Conservation (phyloP, 2,329 filamentous ascomycete species). For the Scorias spongiosa region DNA sequence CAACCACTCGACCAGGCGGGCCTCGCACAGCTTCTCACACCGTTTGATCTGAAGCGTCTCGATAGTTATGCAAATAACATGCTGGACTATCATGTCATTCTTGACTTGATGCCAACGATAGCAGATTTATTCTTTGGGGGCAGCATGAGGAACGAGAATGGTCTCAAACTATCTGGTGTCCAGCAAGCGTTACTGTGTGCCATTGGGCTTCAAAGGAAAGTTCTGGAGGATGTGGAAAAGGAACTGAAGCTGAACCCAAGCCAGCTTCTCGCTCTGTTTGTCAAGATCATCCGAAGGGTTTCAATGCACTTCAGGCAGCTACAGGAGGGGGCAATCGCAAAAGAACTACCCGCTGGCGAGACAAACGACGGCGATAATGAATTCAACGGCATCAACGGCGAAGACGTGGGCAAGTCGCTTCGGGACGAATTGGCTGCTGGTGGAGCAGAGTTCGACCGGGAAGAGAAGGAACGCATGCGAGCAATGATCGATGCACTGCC, state of each 20-base stretch:
- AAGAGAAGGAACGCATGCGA: constrained; percentile 64
- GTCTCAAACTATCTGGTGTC: constrained; percentile 59
- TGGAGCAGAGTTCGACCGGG: constrained; percentile 53
- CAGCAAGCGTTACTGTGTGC: constrained; percentile 82
- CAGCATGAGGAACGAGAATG: constrained; percentile 34
- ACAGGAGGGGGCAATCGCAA: constrained; percentile 50
- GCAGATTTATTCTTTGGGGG: constrained; percentile 75
- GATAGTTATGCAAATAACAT: constrained; percentile 95
- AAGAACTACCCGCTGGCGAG: constrained; percentile 24
- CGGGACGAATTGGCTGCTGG: constrained; percentile 76
- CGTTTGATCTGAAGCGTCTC: constrained; percentile 87
- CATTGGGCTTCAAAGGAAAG: constrained; percentile 80
- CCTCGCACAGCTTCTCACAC: constrained; percentile 64
- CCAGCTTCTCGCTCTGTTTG: constrained; percentile 90
- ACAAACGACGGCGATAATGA: constrained; percentile 36
- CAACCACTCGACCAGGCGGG: constrained; percentile 54
- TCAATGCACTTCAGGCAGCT: constrained; percentile 61
- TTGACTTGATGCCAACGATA: constrained; percentile 77
- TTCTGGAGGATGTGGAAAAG: constrained; percentile 61
- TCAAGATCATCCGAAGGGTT: constrained; percentile 86
- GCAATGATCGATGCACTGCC: constrained; percentile 83
- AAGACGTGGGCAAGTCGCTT: constrained; percentile 41
- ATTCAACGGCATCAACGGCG: constrained; percentile 43
- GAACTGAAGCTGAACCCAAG: constrained; percentile 60
- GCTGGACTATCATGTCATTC: constrained; percentile 92